Evolutionary conservation across 1,139 yeast species (phyloP).

Genomic region (Maudiozyma humilis): DNA sequence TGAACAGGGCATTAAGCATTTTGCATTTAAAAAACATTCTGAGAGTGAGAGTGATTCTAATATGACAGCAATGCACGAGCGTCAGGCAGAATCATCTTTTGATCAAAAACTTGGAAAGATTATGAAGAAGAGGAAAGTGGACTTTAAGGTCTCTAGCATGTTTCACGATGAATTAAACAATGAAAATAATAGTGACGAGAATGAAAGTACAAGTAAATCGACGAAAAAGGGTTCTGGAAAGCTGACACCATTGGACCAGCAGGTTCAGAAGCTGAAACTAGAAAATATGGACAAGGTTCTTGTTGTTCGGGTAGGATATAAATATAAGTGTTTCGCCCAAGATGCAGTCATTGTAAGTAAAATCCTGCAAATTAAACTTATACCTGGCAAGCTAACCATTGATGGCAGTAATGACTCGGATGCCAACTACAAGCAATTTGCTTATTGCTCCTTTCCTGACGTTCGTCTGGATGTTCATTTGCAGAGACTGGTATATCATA

Average conservation of each 20-base stretch:
- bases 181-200: background rate
- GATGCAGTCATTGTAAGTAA: conserved; percentile 69
- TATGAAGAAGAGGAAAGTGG: conserved; percentile 4
- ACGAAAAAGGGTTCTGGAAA: conserved; percentile 11
- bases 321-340: conserved; percentile 74
- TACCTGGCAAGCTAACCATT: conserved; percentile 53
- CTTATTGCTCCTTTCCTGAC: conserved; percentile 82
- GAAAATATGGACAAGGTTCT: conserved; percentile 58
- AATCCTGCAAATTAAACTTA: conserved; percentile 59
- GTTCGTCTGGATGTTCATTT: conserved; percentile 65
- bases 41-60: no score
- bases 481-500: conserved; percentile 53
- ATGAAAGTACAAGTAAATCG: background rate
- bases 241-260: conserved; percentile 75
- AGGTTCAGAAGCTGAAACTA: conserved; percentile 56
- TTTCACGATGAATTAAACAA: background rate
- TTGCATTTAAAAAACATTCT: no score
- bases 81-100: no score
- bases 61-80: no score
- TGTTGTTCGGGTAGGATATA: conserved; percentile 84
- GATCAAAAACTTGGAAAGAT: conserved; percentile 2
- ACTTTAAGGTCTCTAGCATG: background rate
- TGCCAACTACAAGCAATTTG: conserved; percentile 47
- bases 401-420: conserved; percentile 41
- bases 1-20: no score